phyloP scores from a whole-genome alignment of 2,329 filamentous ascomycete genomes.

The Colletotrichum simmondsii region DNA sequence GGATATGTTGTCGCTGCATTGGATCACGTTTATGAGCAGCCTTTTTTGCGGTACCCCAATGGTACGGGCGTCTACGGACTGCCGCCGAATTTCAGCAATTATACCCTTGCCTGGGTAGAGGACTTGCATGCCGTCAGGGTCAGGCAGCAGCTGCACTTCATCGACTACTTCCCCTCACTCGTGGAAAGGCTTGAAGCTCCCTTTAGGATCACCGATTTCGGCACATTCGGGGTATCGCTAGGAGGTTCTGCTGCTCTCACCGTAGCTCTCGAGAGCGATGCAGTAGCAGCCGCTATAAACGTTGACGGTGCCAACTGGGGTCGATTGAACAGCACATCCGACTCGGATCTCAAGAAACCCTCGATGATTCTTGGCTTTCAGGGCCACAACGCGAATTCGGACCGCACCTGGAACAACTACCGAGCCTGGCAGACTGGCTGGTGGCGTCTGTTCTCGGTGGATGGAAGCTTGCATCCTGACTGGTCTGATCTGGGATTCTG shows the following conservation, averaged over 20 bases:
- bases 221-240: slow-evolving; percentile 38
- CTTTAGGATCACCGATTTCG: slow-evolving; percentile 35
- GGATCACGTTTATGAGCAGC: slow-evolving; percentile 43
- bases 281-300: slow-evolving; percentile 37
- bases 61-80: slow-evolving; percentile 40
- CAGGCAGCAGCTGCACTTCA: slow-evolving; percentile 36
- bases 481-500: slow-evolving; percentile 29
- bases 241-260: slow-evolving; percentile 38
- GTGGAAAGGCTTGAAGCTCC: slow-evolving; percentile 30
- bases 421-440: slow-evolving; percentile 28
- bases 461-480: slow-evolving; percentile 24
- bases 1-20: slow-evolving; percentile 41
- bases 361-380: slow-evolving; percentile 37
- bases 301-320: slow-evolving; percentile 36
- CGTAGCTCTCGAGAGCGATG: slow-evolving; percentile 27
- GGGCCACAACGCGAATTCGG: slow-evolving; percentile 30
- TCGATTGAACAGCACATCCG: slow-evolving; percentile 24
- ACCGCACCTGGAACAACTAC: slow-evolving; percentile 27
- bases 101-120: slow-evolving; percentile 3
- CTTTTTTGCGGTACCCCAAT: slow-evolving; percentile 41
- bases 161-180: slow-evolving; percentile 34
- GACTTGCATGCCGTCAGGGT: slow-evolving; percentile 36
- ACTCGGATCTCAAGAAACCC: slow-evolving; percentile 37
- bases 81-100: slow-evolving; percentile 15
- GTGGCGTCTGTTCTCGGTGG: slow-evolving; percentile 29